Evolutionary conservation across 192 early-diverging fungal genomes (phyloP).

Genomic region (Fimicolochytrium jonesii): DNA sequence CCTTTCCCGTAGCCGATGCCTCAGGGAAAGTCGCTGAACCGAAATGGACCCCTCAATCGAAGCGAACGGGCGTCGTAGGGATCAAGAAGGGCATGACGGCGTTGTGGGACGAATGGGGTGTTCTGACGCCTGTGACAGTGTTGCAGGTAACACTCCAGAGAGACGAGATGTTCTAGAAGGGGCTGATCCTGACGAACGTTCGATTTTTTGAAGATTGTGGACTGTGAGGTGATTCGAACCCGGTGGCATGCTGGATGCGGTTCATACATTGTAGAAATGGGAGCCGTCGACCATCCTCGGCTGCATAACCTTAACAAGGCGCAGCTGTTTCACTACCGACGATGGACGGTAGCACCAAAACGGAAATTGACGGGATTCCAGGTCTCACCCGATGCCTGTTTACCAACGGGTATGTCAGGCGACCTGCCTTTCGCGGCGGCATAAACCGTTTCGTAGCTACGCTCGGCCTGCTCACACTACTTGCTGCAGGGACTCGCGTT

Average conservation of each 20-base stretch:
- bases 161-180: too few relatives aligned
- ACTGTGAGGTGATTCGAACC: conserved; percentile 42
- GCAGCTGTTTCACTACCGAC: conserved; percentile 69
- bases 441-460: too few relatives aligned
- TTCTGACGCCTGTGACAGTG: conserved; percentile 84
- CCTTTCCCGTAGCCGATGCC: conserved; percentile 11
- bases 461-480: too few relatives aligned
- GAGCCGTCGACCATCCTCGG: conserved; percentile 30
- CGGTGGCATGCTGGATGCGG: conserved; percentile 32
- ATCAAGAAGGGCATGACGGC: conserved; percentile 94
- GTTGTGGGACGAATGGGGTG: conserved; percentile 92
- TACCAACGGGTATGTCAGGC: conserved; percentile 58
- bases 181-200: too few relatives aligned
- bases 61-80: conserved; percentile 69
- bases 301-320: conserved; percentile 63
- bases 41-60: conserved; percentile 26
- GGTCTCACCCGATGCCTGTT: conserved; percentile 77
- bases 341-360: conserved; percentile 69
- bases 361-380: conserved; percentile 76
- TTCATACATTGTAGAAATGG: conserved; percentile 44
- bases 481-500: conserved; percentile 39
- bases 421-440: too few relatives aligned
- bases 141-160: conserved; percentile 69
- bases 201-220: too few relatives aligned
- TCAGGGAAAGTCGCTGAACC: not conserved